phyloP scores from a whole-genome alignment of 1,284 basidiomycete species.

The Ustilago cynodontis region DNA sequence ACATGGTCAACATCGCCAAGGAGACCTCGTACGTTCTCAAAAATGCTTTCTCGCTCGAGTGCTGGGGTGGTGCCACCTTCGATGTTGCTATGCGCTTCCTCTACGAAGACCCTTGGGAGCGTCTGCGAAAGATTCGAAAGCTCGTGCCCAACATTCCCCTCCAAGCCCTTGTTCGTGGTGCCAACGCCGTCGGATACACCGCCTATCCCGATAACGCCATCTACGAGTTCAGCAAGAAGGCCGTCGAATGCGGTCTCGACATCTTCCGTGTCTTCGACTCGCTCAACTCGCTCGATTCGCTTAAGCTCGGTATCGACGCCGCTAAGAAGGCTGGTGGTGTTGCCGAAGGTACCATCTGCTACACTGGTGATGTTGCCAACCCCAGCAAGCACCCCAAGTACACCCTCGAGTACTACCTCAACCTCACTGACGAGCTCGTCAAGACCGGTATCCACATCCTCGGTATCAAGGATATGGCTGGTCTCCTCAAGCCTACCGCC shows the following conservation, averaged over 20 bases:
- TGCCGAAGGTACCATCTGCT: constrained; percentile 88
- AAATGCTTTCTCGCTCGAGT: constrained; percentile 96
- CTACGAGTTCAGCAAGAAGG: constrained; percentile 84
- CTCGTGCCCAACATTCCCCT: constrained; percentile 98
- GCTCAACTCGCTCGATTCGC: constrained; percentile 73
- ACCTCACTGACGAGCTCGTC: constrained; percentile 94
- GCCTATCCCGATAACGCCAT: constrained; percentile 99
- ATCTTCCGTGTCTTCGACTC: constrained; percentile 99
- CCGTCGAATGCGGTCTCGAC: constrained; percentile 98
- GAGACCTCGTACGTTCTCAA: constrained; percentile 89
- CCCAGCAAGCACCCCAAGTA: constrained; percentile 94
- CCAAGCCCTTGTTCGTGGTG: constrained; percentile 97
- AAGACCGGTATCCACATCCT: constrained; percentile 96
- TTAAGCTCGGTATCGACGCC: constrained; percentile 81
- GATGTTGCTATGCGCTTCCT: constrained; percentile 99
- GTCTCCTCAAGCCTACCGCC: constrained; percentile 93
- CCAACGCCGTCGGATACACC: constrained; percentile 99
- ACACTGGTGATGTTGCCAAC: constrained; percentile 96
- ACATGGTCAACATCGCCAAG: constrained; percentile 99
- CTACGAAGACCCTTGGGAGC: constrained; percentile 99
- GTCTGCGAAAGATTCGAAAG: constrained; percentile 91
- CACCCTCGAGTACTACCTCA: constrained; percentile 96
- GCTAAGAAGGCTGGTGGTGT: constrained; percentile 99
- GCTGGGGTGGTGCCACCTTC: constrained; percentile 99
- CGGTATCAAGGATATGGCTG: constrained; percentile 99